Evolutionary conservation across 78 protist genomes (phyloP).

Genomic region (Dictyostelium capitatum): DNA sequence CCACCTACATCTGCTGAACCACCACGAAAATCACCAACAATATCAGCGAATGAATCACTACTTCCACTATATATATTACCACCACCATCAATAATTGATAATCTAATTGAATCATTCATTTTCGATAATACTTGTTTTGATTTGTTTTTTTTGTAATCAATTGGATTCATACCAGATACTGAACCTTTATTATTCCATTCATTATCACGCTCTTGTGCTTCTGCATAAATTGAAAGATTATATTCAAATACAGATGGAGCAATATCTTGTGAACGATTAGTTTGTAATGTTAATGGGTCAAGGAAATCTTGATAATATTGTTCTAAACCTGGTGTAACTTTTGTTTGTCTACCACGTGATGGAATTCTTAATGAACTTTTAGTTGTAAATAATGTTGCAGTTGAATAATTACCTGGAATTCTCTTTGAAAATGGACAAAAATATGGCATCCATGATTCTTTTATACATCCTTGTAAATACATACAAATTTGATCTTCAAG

Average conservation of each 20-base stretch:
- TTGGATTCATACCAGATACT: slow-evolving; percentile 74
- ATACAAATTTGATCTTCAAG: slow-evolving; percentile 54
- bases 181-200: slow-evolving; percentile 77
- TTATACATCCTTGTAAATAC: slow-evolving; percentile 35
- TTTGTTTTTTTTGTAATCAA: slow-evolving; percentile 57
- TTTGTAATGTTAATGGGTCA: slow-evolving; percentile 63
- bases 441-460: slow-evolving; percentile 82
- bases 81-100: slow-evolving; percentile 24
- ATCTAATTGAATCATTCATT: slow-evolving; percentile 58
- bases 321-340: slow-evolving; percentile 75
- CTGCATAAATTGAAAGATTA: slow-evolving; percentile 51
- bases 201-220: slow-evolving; percentile 69
- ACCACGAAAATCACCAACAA: slow-evolving; percentile 25
- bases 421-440: slow-evolving; percentile 77
- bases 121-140: neutral
- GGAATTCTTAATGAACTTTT: slow-evolving; percentile 31
- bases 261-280: slow-evolving; percentile 55
- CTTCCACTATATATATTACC: neutral
- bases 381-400: slow-evolving; percentile 41
- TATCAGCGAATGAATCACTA: neutral
- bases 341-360: slow-evolving; percentile 64
- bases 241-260: slow-evolving; percentile 85
- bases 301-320: slow-evolving; percentile 46
- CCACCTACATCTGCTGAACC: slow-evolving; percentile 27
- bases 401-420: slow-evolving; percentile 64